Evolutionary conservation across 331 rosid genomes (phyloP).

Genomic region (Phaseolus coccineus): DNA sequence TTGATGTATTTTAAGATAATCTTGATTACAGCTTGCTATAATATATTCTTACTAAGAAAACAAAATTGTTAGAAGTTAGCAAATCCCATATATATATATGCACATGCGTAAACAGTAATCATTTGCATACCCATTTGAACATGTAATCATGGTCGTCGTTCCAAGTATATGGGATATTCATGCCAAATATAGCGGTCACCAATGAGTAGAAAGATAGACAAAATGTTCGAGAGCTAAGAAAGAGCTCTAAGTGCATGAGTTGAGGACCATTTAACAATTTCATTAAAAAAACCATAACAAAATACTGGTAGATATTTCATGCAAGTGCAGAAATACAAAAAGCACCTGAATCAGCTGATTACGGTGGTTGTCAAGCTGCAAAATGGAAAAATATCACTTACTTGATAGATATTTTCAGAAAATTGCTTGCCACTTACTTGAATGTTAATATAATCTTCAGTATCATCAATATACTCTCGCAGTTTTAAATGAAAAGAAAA

Average conservation of each 20-base stretch:
- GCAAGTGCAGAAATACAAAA: slow-evolving; percentile 34
- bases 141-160: slow-evolving; percentile 55
- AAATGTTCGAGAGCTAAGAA: slow-evolving; percentile 84
- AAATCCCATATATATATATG: too few relatives aligned
- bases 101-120: not conserved
- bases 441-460: slow-evolving; percentile 92
- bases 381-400: slow-evolving; percentile 32
- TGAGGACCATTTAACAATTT: slow-evolving; percentile 33
- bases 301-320: slow-evolving; percentile 1
- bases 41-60: too few relatives aligned
- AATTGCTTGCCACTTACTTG: slow-evolving; percentile 62
- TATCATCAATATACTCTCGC: slow-evolving; percentile 94
- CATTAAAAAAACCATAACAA: not conserved
- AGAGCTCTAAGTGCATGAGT: slow-evolving; percentile 78
- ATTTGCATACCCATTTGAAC: slow-evolving; percentile 84
- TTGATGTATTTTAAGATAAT: too few relatives aligned
- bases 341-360: slow-evolving; percentile 92
- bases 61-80: too few relatives aligned
- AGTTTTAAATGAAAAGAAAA: slow-evolving; percentile 56
- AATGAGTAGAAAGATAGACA: slow-evolving; percentile 69
- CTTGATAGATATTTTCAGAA: not conserved
- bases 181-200: slow-evolving; percentile 78
- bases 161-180: slow-evolving; percentile 94
- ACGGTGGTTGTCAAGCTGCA: slow-evolving; percentile 91
- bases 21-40: too few relatives aligned